Percentiles rank a stretch among this genome's conserved stretches.
Evolutionary conservation across 441 rosid species (phyloP).

Genomic region (Macaranga tanarius): DNA sequence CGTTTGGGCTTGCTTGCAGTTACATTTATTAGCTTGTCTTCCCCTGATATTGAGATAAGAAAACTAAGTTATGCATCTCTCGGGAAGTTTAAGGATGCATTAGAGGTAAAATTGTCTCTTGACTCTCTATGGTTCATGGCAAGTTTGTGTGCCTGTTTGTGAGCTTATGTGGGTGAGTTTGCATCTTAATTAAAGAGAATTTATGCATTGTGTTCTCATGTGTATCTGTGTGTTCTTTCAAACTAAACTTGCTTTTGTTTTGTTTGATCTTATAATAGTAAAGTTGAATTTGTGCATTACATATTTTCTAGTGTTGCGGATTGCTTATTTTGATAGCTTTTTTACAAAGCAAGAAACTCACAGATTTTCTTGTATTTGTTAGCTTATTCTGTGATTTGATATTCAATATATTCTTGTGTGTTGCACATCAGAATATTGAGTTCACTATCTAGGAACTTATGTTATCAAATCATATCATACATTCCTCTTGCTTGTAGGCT

Average conservation of each 20-base stretch:
- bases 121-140: not conserved
- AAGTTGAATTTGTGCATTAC: not conserved
- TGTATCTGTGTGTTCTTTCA: not conserved
- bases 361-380: not conserved
- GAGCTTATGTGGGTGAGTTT: not conserved
- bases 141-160: not conserved
- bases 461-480: not conserved
- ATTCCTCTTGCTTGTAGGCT: slow-evolving; percentile 8
- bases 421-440: not conserved
- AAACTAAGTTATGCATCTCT: slow-evolving; percentile 81
- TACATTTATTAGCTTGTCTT: slow-evolving; percentile 80
- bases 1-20: slow-evolving; percentile 89
- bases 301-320: not conserved
- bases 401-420: not conserved
- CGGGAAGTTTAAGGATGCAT: slow-evolving; percentile 52
- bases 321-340: not conserved
- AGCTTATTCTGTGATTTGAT: not conserved
- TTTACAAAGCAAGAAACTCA: not conserved
- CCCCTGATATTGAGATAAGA: slow-evolving; percentile 78
- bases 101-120: slow-evolving; percentile 64
- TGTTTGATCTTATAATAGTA: not conserved
- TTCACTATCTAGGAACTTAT: not conserved
- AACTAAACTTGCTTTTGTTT: not conserved
- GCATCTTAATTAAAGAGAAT: not conserved
- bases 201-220: not conserved